Percentiles rank a stretch among this genome's conserved stretches.
Evolutionary conservation across 2,329 filamentous ascomycete species (phyloP).

Genomic region (Penicillium corylophilum): DNA sequence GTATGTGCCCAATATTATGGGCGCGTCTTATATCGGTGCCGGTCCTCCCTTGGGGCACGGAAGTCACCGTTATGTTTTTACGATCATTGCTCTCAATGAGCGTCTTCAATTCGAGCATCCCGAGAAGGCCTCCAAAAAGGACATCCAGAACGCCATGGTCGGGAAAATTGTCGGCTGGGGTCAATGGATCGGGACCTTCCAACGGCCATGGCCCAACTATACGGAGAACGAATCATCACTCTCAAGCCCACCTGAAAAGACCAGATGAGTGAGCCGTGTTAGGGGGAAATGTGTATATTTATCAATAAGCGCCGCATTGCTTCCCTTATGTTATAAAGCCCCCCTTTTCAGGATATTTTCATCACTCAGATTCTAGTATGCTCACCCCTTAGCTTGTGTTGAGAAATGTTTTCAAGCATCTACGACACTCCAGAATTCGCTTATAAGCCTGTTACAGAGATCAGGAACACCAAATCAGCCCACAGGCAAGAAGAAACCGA

Average conservation of each 20-base stretch:
- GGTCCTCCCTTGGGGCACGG: constrained; percentile 32
- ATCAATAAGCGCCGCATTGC: too few relatives aligned
- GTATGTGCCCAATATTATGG: constrained; percentile 27
- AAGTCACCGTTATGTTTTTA: constrained; percentile 34
- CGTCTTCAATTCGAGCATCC: constrained; percentile 20
- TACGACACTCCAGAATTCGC: not conserved
- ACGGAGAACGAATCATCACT: not conserved
- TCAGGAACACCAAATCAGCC: too few relatives aligned
- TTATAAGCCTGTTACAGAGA: too few relatives aligned
- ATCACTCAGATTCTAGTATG: too few relatives aligned
- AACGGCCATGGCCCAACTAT: constrained; percentile 24
- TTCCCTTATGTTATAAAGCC: not conserved
- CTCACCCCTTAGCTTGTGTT: not conserved
- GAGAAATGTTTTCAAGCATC: not conserved
- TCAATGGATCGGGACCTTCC: constrained; percentile 33
- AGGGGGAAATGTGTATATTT: not conserved
- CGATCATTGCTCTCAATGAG: constrained; percentile 30
- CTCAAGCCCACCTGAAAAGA: not conserved
- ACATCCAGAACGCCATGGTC: constrained; percentile 28
- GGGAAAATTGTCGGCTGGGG: constrained; percentile 35
- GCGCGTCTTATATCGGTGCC: constrained; percentile 27
- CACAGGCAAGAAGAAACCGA: too few relatives aligned
- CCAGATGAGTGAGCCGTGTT: not conserved
- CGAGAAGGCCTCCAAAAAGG: constrained; percentile 24
- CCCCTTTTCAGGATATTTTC: too few relatives aligned